These are phyloP conservation scores for Lipomyces oligophaga DNA, from an alignment of 805 yeast species.

Conservation along the genomic window DNA sequence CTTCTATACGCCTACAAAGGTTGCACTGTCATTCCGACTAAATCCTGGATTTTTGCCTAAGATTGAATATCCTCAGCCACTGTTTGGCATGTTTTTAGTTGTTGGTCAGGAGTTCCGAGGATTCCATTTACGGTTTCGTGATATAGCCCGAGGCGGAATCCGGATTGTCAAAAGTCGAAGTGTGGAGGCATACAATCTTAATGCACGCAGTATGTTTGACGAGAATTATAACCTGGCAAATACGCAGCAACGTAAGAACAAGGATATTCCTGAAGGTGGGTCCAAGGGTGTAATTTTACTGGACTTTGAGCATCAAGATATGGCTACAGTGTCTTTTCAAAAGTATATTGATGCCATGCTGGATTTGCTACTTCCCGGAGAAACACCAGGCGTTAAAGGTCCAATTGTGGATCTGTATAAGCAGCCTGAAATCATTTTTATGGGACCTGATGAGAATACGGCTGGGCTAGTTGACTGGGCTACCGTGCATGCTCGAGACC, in stretches of 20 bases:
- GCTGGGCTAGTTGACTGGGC: slow-evolving; percentile 98
- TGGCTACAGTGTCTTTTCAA: slow-evolving; percentile 79
- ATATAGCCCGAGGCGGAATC: slow-evolving; percentile 97
- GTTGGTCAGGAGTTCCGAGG: slow-evolving; percentile 97
- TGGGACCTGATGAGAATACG: slow-evolving; percentile 99
- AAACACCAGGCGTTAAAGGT: slow-evolving; percentile 73
- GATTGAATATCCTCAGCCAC: slow-evolving; percentile 85
- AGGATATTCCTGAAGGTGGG: slow-evolving; percentile 99
- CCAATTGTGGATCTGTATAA: slow-evolving; percentile 78
- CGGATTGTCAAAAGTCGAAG: slow-evolving; percentile 88
- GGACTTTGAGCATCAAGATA: slow-evolving; percentile 64
- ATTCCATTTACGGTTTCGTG: slow-evolving; percentile 94
- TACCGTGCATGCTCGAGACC: slow-evolving; percentile 79
- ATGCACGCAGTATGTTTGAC: slow-evolving; percentile 85
- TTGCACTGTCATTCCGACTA: slow-evolving; percentile 89
- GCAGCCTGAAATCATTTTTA: slow-evolving; percentile 83
- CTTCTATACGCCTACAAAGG: slow-evolving; percentile 89
- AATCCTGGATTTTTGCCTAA: slow-evolving; percentile 80
- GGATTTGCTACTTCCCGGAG: slow-evolving; percentile 71
- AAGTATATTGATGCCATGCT: slow-evolving; percentile 89
- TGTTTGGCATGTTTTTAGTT: slow-evolving; percentile 90
- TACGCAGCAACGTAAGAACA: slow-evolving; percentile 94
- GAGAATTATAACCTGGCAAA: slow-evolving; percentile 94
- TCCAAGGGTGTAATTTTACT: slow-evolving; percentile 93
- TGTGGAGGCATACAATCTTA: slow-evolving; percentile 76